Evolutionary conservation across 2,329 filamentous ascomycete genomes (phyloP), one percentile per base, ranked within the genome.

Genomic region (Amylocarpus encephaloides): DNA sequence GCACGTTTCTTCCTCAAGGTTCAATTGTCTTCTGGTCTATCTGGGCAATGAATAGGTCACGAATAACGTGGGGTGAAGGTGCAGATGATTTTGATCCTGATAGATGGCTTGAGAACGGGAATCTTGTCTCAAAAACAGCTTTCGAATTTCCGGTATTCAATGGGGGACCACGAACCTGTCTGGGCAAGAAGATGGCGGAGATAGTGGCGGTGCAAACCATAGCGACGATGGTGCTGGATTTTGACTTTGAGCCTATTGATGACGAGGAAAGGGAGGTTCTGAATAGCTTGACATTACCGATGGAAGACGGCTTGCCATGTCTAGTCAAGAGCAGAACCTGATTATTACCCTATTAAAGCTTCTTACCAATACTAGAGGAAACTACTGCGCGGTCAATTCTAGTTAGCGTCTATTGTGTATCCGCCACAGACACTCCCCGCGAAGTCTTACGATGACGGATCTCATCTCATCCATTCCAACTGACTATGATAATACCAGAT

Each of bases 171-270:
- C 70, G 81, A 34, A 71, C 72, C 2, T 85, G 81, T 53, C 65
- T 85, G 33, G 81, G 81, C 2, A 81, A 79, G 69, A 78, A 74
- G 58, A 83, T 84, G 80, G 81, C 82, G 3, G 80, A 84, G 65
- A 56, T 73, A 5, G 72, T 84, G 38, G 79, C 74, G 5, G 73
- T 76, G 13, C 78, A 80, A 65, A 73, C 77, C 7, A 70, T 83
- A 57, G 72, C 76, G 3, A 70, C 67, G 1, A 61, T 83, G 51
- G 64, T 74, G 3, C 63, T 67, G 35, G 56, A 63, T 2, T 84
- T 82, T 58, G 73, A 80, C 6, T 77, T 83, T 46, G 62, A 60
- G 51, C 65, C 67, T 13, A 69, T 68, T 4, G 66, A 70, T 16
- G 66, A 58, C 1, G 58, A 56, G 34, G 73, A 79, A 59, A 73